phyloP scores from a whole-genome alignment of 192 early-diverging fungal species.

The Haplosporangium gracile region DNA sequence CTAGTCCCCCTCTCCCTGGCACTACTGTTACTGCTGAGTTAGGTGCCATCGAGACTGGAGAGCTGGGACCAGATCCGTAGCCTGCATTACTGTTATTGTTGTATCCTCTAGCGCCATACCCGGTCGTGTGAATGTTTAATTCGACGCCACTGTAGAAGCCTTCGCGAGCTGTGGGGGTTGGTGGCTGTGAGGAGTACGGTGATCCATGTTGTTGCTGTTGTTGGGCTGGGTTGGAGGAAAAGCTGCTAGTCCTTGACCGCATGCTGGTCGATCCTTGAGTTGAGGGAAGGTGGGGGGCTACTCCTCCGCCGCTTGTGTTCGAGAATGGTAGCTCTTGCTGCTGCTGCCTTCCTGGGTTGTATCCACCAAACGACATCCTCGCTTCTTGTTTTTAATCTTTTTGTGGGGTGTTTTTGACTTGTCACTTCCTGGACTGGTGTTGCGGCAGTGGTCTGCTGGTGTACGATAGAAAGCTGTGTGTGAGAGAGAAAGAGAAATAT shows the following conservation, averaged over 20 bases:
- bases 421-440: no score
- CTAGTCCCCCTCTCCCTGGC: neutral
- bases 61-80: slow-evolving; percentile 2
- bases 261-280: neutral
- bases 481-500: no score
- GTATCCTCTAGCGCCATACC: neutral
- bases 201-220: slow-evolving; percentile 13
- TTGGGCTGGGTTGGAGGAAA: slow-evolving; percentile 17
- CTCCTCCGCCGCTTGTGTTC: slow-evolving; percentile 6
- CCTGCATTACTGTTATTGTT: slow-evolving; percentile 6
- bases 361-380: slow-evolving; percentile 34
- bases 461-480: neutral
- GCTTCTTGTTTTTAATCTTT: neutral
- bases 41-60: neutral
- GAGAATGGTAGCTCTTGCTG: slow-evolving; percentile 21
- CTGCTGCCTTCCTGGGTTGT: slow-evolving; percentile 21
- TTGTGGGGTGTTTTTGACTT: neutral
- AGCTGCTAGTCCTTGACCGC: slow-evolving; percentile 26
- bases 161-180: neutral
- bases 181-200: slow-evolving; percentile 13
- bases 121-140: neutral
- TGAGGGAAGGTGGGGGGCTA: neutral
- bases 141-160: neutral
- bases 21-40: neutral
- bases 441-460: neutral